phyloP scores from a whole-genome alignment of 352 stramenopile genomes.

The Globisporangium ultimum region DNA sequence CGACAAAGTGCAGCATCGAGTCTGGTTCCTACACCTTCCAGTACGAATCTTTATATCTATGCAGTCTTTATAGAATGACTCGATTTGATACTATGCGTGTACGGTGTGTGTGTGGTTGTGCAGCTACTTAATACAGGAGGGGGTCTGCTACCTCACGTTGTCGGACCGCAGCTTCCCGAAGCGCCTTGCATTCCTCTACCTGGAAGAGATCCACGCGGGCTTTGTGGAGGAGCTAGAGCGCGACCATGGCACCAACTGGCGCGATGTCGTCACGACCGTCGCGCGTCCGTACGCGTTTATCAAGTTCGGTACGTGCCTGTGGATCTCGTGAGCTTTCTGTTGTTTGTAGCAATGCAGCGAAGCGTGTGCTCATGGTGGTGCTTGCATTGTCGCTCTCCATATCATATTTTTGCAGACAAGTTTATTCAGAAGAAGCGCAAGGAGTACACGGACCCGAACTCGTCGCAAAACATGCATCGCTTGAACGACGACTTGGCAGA shows the following conservation, averaged over 20 bases:
- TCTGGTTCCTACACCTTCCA: slow-evolving; percentile 91
- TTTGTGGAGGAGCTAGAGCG: slow-evolving; percentile 95
- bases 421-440: slow-evolving; percentile 97
- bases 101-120: slow-evolving; percentile 6
- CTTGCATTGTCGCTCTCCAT: neutral
- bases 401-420: slow-evolving; percentile 65
- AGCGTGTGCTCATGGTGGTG: neutral
- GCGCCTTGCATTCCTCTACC: slow-evolving; percentile 96
- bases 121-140: slow-evolving; percentile 97
- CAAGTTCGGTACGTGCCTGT: slow-evolving; percentile 87
- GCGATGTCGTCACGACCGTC: slow-evolving; percentile 92
- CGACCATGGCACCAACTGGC: slow-evolving; percentile 91
- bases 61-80: neutral
- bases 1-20: slow-evolving; percentile 94
- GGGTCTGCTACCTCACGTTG: slow-evolving; percentile 97
- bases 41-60: slow-evolving; percentile 40
- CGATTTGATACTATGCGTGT: neutral
- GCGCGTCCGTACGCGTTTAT: slow-evolving; percentile 98
- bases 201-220: slow-evolving; percentile 93
- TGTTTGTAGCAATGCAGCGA: no score
- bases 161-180: slow-evolving; percentile 97
- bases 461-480: slow-evolving; percentile 93
- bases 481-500: slow-evolving; percentile 97
- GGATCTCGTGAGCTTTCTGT: neutral
- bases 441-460: slow-evolving; percentile 96